Conservation (phyloP, 164 flowering plant species). For the Umbellularia californica region DNA sequence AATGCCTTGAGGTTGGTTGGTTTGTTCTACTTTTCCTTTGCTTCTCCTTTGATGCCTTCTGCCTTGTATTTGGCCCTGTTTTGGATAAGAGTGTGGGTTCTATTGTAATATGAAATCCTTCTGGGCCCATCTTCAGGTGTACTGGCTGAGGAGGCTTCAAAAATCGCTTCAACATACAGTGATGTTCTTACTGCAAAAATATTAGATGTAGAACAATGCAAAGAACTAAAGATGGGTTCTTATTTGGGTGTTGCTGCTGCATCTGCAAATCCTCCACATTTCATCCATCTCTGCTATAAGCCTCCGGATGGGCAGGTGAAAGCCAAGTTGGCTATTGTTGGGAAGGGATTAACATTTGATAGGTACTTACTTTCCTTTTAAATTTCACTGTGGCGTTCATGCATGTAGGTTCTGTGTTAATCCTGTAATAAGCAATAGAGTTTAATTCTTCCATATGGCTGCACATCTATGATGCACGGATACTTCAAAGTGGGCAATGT, state of each 20-base stretch:
- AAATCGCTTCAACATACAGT: constrained; percentile 64
- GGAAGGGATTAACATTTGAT: constrained; percentile 98
- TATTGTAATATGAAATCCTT: not conserved
- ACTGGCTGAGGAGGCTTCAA: constrained; percentile 84
- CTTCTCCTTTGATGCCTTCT: not conserved
- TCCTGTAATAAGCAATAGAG: not conserved
- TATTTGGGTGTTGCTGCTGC: constrained; percentile 97
- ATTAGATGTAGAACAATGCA: constrained; percentile 75
- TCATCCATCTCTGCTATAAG: constrained; percentile 84
- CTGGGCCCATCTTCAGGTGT: constrained; percentile 38
- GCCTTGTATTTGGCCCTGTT: not conserved
- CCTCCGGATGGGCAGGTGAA: constrained; percentile 71
- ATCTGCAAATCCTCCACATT: constrained; percentile 85
- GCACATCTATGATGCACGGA: not conserved
- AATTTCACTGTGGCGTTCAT: not conserved
- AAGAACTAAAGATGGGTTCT: constrained; percentile 95
- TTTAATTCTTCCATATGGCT: no score
- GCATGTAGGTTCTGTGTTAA: not conserved
- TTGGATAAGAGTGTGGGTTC: not conserved
- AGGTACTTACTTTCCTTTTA: constrained; percentile 43
- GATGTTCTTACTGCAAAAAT: constrained; percentile 82
- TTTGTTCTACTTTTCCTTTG: not conserved
- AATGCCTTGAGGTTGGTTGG: not conserved
- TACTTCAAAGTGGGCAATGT: no score
- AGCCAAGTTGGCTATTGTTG: constrained; percentile 75